Percentiles rank a stretch among this genome's conserved stretches.
Conservation (phyloP, 345 rosid genomes). For the Acer yangbiense region DNA sequence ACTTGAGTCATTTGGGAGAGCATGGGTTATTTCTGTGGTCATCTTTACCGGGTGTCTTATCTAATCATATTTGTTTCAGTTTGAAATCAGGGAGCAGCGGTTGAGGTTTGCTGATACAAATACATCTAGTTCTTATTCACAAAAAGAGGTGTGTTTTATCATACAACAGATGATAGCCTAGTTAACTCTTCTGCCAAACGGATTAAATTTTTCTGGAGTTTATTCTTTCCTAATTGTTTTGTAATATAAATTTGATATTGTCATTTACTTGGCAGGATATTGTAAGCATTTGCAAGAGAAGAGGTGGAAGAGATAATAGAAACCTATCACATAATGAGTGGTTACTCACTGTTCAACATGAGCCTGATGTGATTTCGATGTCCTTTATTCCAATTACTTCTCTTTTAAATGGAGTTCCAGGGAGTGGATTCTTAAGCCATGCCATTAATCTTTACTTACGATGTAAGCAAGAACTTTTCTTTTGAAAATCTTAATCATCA, state of each 20-base stretch:
- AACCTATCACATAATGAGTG: constrained; percentile 74
- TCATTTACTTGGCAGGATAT: constrained; percentile 58
- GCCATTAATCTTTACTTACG: constrained; percentile 93
- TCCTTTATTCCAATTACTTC: constrained; percentile 92
- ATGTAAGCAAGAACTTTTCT: constrained; percentile 55
- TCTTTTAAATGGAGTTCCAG: constrained; percentile 87
- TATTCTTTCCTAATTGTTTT: background rate
- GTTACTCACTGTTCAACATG: constrained; percentile 83
- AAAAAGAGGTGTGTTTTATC: constrained; percentile 67
- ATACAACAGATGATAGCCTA: background rate
- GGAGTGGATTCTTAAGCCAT: constrained; percentile 93
- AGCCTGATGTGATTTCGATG: constrained; percentile 94
- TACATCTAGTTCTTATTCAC: constrained; percentile 77
- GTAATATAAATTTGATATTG: constrained; percentile 11
- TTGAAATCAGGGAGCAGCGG: constrained; percentile 77
- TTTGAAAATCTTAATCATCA: constrained; percentile 19
- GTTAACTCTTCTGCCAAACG: constrained; percentile 12
- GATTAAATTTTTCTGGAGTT: background rate
- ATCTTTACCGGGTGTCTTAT: constrained; percentile 15
- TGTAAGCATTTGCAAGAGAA: constrained; percentile 69
- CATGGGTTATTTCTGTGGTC: background rate
- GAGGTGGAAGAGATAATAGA: constrained; percentile 81
- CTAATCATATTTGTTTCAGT: constrained; percentile 48
- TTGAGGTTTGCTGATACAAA: constrained; percentile 70
- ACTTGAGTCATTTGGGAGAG: background rate